Conservation (phyloP, 106 monocot species). For the Narthecium ossifragum region DNA sequence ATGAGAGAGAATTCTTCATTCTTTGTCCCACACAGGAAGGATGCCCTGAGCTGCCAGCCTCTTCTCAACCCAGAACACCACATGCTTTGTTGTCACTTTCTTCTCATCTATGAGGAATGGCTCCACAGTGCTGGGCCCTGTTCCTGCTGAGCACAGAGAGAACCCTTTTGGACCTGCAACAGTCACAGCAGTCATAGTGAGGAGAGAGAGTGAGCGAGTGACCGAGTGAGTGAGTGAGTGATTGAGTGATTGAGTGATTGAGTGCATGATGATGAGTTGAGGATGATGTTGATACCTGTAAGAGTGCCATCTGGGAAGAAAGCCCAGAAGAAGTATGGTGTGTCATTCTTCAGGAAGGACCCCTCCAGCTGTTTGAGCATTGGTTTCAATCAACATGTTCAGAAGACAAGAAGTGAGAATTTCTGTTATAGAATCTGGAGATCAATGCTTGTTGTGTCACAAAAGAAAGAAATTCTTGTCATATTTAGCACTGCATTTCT, state of each 20-base stretch:
- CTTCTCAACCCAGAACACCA: slow-evolving; percentile 85
- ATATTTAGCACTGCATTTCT: too few relatives aligned
- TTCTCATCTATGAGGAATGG: slow-evolving; percentile 88
- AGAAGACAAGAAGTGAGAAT: too few relatives aligned
- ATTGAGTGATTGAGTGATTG: too few relatives aligned
- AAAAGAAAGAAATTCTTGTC: too few relatives aligned
- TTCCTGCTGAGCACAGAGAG: slow-evolving; percentile 54
- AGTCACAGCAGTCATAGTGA: too few relatives aligned
- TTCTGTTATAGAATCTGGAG: too few relatives aligned
- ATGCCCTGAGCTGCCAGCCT: slow-evolving; percentile 84
- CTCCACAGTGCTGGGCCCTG: slow-evolving; percentile 65
- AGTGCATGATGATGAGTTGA: background rate
- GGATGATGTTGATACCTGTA: slow-evolving; percentile 30
- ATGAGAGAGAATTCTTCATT: background rate
- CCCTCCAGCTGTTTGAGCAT: slow-evolving; percentile 56
- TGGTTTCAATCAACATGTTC: background rate
- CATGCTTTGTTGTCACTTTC: slow-evolving; percentile 50
- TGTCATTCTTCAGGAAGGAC: slow-evolving; percentile 56
- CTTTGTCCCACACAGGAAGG: slow-evolving; percentile 69
- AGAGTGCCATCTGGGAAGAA: slow-evolving; percentile 74
- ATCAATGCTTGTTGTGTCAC: too few relatives aligned
- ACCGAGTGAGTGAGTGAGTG: background rate
- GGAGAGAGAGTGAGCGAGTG: background rate
- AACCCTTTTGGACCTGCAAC: slow-evolving; percentile 82
- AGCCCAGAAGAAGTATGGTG: slow-evolving; percentile 75